A percentile compares a stretch with the other conserved stretches of the same genome.
phyloP scores from a whole-genome alignment of 164 flowering plant species.

The Dillenia turbinata region DNA sequence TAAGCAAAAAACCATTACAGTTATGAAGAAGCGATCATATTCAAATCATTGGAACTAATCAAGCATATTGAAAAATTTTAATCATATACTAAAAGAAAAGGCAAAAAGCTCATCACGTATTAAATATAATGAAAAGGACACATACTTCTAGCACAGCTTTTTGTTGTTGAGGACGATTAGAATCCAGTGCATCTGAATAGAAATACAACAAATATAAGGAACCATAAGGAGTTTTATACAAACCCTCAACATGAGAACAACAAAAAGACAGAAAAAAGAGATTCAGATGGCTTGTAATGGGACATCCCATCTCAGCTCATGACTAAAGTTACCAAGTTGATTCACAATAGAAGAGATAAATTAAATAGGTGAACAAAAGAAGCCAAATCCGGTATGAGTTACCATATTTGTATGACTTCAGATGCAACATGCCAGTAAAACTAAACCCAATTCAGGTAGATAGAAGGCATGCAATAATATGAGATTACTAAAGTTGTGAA shows the following conservation, averaged over 20 bases:
- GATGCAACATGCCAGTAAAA: too few relatives aligned
- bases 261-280: not conserved
- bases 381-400: too few relatives aligned
- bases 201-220: conserved; percentile 3
- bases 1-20: too few relatives aligned
- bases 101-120: not conserved
- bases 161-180: conserved; percentile 18
- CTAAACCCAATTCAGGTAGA: too few relatives aligned
- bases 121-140: conserved; percentile 27
- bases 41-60: not conserved
- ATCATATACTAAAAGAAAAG: not conserved
- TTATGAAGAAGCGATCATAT: too few relatives aligned
- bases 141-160: conserved; percentile 26
- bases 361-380: not conserved
- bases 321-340: not conserved
- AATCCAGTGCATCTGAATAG: conserved; percentile 32
- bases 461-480: too few relatives aligned
- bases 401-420: too few relatives aligned
- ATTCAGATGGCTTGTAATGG: too few relatives aligned
- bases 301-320: too few relatives aligned
- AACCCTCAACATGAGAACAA: not conserved
- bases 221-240: not conserved
- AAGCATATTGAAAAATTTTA: not conserved
- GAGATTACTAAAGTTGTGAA: not conserved
- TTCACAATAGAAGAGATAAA: not conserved